Evolutionary conservation across 2,329 filamentous ascomycete species (phyloP).

Genomic region (Pseudocercospora pini-densiflorae): DNA sequence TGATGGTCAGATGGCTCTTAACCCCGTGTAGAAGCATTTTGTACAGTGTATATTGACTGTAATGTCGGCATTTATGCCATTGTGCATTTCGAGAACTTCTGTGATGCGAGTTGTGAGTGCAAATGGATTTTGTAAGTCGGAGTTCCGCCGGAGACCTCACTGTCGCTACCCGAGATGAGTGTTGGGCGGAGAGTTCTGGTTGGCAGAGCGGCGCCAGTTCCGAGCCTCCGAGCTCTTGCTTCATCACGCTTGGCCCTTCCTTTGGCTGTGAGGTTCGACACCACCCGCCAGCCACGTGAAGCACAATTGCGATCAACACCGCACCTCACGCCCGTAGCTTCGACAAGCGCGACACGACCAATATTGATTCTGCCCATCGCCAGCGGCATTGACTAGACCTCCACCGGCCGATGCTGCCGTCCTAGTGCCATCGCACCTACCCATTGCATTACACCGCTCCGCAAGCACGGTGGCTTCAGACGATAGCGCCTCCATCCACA

Average conservation of each 20-base stretch:
- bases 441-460: conserved; percentile 14
- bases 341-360: too few relatives aligned
- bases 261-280: too few relatives aligned
- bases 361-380: too few relatives aligned
- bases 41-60: not conserved
- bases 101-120: not conserved
- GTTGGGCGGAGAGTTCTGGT: not conserved
- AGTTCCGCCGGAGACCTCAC: not conserved
- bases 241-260: not conserved
- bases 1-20: not conserved
- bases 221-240: not conserved
- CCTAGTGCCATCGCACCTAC: not conserved
- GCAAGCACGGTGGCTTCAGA: conserved; percentile 39
- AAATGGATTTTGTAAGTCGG: not conserved
- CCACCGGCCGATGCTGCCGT: not conserved
- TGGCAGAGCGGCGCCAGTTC: not conserved
- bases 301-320: conserved; percentile 2
- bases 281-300: not conserved
- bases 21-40: not conserved
- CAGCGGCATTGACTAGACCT: not conserved
- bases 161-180: not conserved
- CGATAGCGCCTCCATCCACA: conserved; percentile 37
- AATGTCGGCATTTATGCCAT: not conserved
- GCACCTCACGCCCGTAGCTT: not conserved
- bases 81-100: not conserved